Percentiles rank a stretch among this genome's conserved stretches.
phyloP scores from a whole-genome alignment of 768 basidiomycete species.

The Collybia mongolica region DNA sequence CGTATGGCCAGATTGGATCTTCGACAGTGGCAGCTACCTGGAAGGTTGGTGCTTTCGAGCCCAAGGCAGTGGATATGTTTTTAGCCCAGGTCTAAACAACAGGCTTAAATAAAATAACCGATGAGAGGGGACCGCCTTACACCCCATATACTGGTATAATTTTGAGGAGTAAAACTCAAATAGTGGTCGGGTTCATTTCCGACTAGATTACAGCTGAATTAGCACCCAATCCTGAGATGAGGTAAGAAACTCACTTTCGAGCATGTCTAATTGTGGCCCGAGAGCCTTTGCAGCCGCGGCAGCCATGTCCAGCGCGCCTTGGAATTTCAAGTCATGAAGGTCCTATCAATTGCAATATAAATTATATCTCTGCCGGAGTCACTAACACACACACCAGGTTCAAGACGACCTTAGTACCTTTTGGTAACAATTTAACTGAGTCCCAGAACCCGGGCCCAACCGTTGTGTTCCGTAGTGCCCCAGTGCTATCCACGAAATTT shows the following conservation, averaged over 20 bases:
- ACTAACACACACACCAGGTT: constrained; percentile 32
- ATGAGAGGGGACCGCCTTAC: constrained; percentile 22
- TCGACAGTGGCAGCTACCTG: constrained; percentile 50
- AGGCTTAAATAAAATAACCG: neutral
- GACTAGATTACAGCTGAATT: constrained; percentile 26
- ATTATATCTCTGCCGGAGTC: neutral
- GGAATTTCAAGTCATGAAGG: constrained; percentile 40
- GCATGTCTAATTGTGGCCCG: constrained; percentile 32
- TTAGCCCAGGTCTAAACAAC: constrained; percentile 42
- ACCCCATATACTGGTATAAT: constrained; percentile 44
- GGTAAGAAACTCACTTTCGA: constrained; percentile 37
- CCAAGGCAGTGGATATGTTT: constrained; percentile 42
- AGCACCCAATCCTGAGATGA: neutral
- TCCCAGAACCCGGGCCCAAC: constrained; percentile 52
- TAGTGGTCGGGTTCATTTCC: constrained; percentile 60
- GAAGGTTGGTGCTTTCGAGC: constrained; percentile 37
- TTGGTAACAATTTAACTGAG: constrained; percentile 41
- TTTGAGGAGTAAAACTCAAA: constrained; percentile 37
- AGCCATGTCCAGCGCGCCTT: constrained; percentile 42
- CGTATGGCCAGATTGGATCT: constrained; percentile 52
- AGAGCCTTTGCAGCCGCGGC: constrained; percentile 38
- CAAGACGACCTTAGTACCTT: constrained; percentile 46
- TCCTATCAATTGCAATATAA: constrained; percentile 30
- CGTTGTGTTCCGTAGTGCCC: constrained; percentile 47
- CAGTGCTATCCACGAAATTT: constrained; percentile 43